Percentiles rank a stretch among this genome's conserved stretches.
These are phyloP conservation scores for Xanthoconium purpureum DNA, from an alignment of 768 basidiomycete species.

Conservation along the genomic window DNA sequence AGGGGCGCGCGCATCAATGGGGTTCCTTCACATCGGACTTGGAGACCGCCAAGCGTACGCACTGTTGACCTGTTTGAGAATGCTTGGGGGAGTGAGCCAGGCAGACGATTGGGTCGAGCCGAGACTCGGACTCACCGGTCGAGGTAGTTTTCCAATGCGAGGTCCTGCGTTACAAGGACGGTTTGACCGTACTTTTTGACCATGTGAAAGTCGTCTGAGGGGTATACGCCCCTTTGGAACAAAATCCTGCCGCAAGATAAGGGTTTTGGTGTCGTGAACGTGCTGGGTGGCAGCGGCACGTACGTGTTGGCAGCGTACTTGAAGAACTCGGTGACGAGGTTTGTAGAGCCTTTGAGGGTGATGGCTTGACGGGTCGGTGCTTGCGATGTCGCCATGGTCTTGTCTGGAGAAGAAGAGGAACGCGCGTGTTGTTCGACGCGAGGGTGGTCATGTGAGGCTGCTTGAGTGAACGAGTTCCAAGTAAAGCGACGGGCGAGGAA, in stretches of 20 bases:
- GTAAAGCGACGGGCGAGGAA: not conserved
- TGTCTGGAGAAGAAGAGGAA: not conserved
- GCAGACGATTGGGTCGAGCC: not conserved
- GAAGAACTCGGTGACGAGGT: conserved; percentile 96
- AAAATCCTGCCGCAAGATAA: conserved; percentile 59
- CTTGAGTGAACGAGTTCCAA: no score
- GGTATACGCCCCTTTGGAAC: conserved; percentile 96
- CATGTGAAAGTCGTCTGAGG: conserved; percentile 98
- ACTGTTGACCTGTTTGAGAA: conserved; percentile 92
- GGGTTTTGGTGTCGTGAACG: not conserved
- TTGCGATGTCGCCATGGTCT: conserved; percentile 43
- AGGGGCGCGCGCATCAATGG: not conserved
- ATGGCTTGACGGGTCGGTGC: conserved; percentile 67
- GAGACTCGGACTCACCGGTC: conserved; percentile 47
- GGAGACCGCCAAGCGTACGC: conserved; percentile 26
- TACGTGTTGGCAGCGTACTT: conserved; percentile 98
- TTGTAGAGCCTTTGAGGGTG: conserved; percentile 92
- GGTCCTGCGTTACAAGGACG: conserved; percentile 90
- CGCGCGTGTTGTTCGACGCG: not conserved
- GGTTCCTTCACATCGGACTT: no score
- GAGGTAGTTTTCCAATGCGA: conserved; percentile 91
- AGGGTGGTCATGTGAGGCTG: not conserved
- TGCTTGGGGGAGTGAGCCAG: conserved; percentile 43
- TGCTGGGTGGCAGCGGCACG: conserved; percentile 27
- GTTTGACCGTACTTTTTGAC: conserved; percentile 99